phyloP scores from a whole-genome alignment of 2,329 filamentous ascomycete species.

The Gnomoniopsis smithogilvyi region DNA sequence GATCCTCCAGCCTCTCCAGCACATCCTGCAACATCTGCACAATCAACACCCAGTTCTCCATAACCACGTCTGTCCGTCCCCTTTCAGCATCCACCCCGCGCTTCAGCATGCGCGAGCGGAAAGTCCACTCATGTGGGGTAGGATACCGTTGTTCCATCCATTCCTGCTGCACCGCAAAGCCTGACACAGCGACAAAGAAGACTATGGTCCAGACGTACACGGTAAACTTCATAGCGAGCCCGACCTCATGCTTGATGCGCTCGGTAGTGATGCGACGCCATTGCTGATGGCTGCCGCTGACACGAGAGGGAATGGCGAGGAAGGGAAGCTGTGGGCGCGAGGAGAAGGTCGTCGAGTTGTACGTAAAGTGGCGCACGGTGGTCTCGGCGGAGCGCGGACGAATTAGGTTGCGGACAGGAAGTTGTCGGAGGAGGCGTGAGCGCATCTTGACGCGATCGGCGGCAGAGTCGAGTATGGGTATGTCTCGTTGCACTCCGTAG shows the following conservation, averaged over 20 bases:
- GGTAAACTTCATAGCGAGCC: constrained; percentile 66
- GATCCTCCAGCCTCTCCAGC: constrained; percentile 67
- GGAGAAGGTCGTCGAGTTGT: constrained; percentile 43
- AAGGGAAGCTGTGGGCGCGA: constrained; percentile 48
- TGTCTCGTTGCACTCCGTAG: background rate
- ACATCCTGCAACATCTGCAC: constrained; percentile 58
- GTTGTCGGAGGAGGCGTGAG: constrained; percentile 34
- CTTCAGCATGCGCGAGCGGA: constrained; percentile 64
- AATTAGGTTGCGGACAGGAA: constrained; percentile 23
- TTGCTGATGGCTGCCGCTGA: constrained; percentile 40
- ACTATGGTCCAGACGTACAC: constrained; percentile 63
- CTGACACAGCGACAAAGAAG: constrained; percentile 56
- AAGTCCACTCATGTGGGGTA: constrained; percentile 79
- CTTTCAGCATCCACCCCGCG: constrained; percentile 61
- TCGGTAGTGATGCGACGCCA: constrained; percentile 78
- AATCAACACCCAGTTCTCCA: constrained; percentile 67
- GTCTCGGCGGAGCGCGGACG: constrained; percentile 14
- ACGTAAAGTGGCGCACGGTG: constrained; percentile 50
- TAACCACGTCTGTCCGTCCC: constrained; percentile 51
- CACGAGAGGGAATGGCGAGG: constrained; percentile 39
- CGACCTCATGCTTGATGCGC: constrained; percentile 67
- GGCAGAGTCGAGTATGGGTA: background rate
- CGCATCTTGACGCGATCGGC: constrained; percentile 31
- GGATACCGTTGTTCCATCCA: constrained; percentile 71
- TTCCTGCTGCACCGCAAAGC: constrained; percentile 69